Evolutionary conservation across 805 yeast genomes (phyloP), one percentile per base, ranked within the genome.

Genomic region (Saturnispora saitoi): DNA sequence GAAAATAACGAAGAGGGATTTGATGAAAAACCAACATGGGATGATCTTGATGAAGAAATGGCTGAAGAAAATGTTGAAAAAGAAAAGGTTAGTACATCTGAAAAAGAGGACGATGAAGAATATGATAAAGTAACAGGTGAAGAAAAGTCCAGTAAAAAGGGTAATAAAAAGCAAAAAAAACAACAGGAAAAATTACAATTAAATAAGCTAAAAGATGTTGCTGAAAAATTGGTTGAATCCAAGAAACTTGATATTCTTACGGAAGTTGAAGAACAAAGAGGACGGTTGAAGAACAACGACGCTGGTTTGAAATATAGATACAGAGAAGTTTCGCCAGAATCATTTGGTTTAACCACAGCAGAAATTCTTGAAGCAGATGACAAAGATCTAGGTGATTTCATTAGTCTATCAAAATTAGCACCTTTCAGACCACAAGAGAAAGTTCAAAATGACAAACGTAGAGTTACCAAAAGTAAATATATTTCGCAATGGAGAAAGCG

Each of bases 321-420:
- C 63, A 78, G 97, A 58, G 95, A 89, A 58, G 98, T 93, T 4
- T 89, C 96, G 1, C 97, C 99, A 8, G 98, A 93, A 59, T 70
- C 89, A 9, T 93, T 78, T 68, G 98, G 98, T 11, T 72, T 93
- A 43, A 73, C 86, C 0, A 76, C 93, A 0, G 75, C 93, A 53
- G 99, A 93, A 58, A 93, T 93, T 43, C 71, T 93, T 47, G 69
- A 87, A 50, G 99, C 99, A 12, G 91, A 86, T 60, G 99, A 93
- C 63, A 73, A 76, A 52, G 85, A 83, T 43, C 72, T 93, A 65
- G 93, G 93, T 66, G 83, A 81, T 49, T 89, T 74, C 59, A 82
- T 89, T 50, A 93, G 96, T 20, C 70, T 93, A 58, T 91, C 91
- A 71, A 90, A 90, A 65, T 80, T 93, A 56, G 97, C 98, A 0